Conservation (phyloP, 495 filamentous ascomycete species). For the Penicillium roqueforti region DNA sequence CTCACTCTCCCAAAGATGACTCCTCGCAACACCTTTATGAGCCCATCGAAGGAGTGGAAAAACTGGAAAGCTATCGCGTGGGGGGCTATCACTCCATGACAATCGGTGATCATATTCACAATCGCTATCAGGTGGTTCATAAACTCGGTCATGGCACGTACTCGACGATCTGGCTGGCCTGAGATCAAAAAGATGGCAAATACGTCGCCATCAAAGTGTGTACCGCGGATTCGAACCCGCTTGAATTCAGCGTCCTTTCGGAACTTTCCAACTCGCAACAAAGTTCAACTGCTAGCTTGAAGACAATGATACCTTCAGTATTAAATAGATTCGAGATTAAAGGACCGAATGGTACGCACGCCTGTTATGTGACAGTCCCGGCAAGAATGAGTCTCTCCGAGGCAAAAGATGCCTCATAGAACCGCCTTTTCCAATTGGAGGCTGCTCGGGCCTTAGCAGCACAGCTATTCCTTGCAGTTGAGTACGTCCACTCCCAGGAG, state of each 20-base stretch:
- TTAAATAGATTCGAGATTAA: background rate
- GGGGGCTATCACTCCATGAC: constrained; percentile 37
- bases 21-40: background rate
- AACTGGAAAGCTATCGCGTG: constrained; percentile 26
- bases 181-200: constrained; percentile 8
- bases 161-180: constrained; percentile 24
- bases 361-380: constrained; percentile 9
- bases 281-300: background rate
- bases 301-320: background rate
- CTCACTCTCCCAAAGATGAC: background rate
- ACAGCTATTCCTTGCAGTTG: constrained; percentile 32
- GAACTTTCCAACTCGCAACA: background rate
- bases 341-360: background rate
- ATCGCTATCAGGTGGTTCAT: constrained; percentile 15
- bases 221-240: constrained; percentile 6
- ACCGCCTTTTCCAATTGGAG: constrained; percentile 36
- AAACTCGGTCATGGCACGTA: constrained; percentile 19
- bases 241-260: background rate
- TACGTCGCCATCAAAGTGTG: constrained; percentile 17
- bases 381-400: constrained; percentile 31
- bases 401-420: constrained; percentile 27
- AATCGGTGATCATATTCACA: constrained; percentile 29
- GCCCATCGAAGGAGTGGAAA: constrained; percentile 13
- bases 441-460: constrained; percentile 40
- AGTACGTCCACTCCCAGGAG: constrained; percentile 31